Conservation (phyloP, 306 rosid species). For the Begonia loranthoides region DNA sequence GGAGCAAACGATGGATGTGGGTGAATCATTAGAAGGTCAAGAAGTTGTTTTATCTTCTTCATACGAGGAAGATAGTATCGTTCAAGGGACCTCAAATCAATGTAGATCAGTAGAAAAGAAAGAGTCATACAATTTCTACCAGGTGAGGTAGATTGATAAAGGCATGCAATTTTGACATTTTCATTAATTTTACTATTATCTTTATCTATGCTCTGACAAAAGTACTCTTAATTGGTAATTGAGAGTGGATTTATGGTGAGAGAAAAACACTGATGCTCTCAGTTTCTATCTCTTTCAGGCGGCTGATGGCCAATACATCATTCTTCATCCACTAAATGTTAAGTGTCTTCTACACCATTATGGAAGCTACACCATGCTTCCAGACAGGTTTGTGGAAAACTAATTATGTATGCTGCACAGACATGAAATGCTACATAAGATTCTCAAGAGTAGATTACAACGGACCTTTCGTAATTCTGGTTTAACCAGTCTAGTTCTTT, state of each 20-base stretch:
- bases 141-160: conserved; percentile 32
- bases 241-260: too few species aligned
- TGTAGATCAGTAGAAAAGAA: conserved; percentile 38
- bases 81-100: conserved; percentile 23
- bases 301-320: conserved; percentile 88
- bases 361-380: conserved; percentile 71
- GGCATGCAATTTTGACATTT: neutral
- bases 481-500: too few species aligned
- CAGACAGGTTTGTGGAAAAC: conserved; percentile 52
- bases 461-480: too few species aligned
- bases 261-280: too few species aligned
- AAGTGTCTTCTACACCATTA: conserved; percentile 78
- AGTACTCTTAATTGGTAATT: too few species aligned
- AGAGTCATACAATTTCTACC: conserved; percentile 70
- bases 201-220: too few species aligned
- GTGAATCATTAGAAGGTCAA: conserved; percentile 17
- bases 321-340: conserved; percentile 86
- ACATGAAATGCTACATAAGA: too few species aligned
- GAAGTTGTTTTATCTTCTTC: conserved; percentile 23
- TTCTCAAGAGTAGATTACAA: too few species aligned
- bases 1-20: conserved; percentile 24
- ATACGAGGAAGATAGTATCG: conserved; percentile 24
- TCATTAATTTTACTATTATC: neutral
- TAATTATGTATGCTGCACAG: too few species aligned
- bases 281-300: conserved; percentile 53